A percentile compares a stretch with the other conserved stretches of the same genome.
These are phyloP conservation scores for Rugonectria rugulosa DNA, from an alignment of 2,329 filamentous ascomycete genomes.

Conservation along the genomic window DNA sequence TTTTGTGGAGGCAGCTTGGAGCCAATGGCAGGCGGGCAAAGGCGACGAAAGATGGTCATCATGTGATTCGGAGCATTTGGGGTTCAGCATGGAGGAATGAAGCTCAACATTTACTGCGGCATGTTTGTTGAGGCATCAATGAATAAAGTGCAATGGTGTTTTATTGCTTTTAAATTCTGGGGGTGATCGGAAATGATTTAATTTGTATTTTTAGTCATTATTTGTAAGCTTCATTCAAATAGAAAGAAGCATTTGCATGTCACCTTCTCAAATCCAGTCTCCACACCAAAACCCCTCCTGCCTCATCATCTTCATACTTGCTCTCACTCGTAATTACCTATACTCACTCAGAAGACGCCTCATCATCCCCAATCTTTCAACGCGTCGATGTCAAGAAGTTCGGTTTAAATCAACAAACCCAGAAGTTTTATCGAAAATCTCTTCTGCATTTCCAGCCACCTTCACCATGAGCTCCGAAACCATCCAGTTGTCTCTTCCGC, in stretches of 20 bases:
- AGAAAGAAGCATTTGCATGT: background rate
- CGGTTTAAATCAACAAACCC: background rate
- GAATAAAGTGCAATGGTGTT: too few relatives aligned
- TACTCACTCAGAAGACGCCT: too few relatives aligned
- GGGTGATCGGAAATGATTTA: too few relatives aligned
- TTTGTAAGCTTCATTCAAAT: too few relatives aligned
- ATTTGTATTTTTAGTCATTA: too few relatives aligned
- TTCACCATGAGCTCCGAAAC: slow-evolving; percentile 36
- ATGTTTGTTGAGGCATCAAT: background rate
- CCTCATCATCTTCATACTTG: slow-evolving; percentile 5
- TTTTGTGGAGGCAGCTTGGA: slow-evolving; percentile 18
- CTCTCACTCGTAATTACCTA: background rate
- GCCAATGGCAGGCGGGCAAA: slow-evolving; percentile 14
- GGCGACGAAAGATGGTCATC: slow-evolving; percentile 21
- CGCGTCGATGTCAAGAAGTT: too few relatives aligned
- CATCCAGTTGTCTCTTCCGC: slow-evolving; percentile 62
- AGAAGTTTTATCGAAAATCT: background rate
- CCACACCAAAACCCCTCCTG: slow-evolving; percentile 1
- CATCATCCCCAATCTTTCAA: too few relatives aligned
- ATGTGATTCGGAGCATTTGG: slow-evolving; percentile 29
- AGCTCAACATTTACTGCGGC: background rate
- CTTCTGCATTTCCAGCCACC: too few relatives aligned
- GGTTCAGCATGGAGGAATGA: background rate
- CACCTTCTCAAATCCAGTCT: background rate
- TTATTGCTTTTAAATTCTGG: too few relatives aligned